Evolutionary conservation across 176 grass and related monocot genomes (phyloP), one percentile per base, ranked within the genome.

Genomic region (Miscanthus lutarioriparius): DNA sequence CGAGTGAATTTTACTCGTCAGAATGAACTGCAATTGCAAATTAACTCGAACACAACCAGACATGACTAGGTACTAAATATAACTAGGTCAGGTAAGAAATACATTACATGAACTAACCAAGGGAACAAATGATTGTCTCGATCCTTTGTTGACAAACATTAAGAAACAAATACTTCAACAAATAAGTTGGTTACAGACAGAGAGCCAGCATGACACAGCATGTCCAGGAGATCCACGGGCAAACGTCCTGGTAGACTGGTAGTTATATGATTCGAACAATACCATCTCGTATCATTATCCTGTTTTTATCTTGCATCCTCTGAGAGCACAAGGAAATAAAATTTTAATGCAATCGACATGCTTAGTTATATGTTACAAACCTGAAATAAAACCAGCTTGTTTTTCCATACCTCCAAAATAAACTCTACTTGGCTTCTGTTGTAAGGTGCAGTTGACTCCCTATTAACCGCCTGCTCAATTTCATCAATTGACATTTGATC

Each of bases 261-360:
- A 58, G 36, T 90, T 87, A 99, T 59, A 99, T 96, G 76, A 99
- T 92, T 37, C 90, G 89, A 76, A 99, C 91, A 68, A 90, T 80
- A 58, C 87, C 89, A 15, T 99, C 91, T 44, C 87, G 86, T 83
- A 99, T 96, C 96, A 99, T 99, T 72, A 99, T 87, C 85, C 96
- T 90, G 74, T 99, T 99, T 14, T 79, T 73, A 44, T 93, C 92
- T 86, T 99, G 96, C 96, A 99, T 96, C 56, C 89, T 87, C 96
- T 99, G 96, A 65, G 83, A 87, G 44, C 53, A 83, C 35, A 73
- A 81, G 14, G 19, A 84, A 59, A 87, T 67, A 2, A 7, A 83
- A 41, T 22, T 16, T 77, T 45, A 80, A 4, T 23, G 64, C 14
- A 58, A 9, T 10, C 17, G 17, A 35, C 17, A n/a, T 1, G 1